A percentile compares a stretch with the other conserved stretches of the same genome.
phyloP scores from a whole-genome alignment of 2,329 filamentous ascomycete genomes.

The Colletotrichum tabaci region DNA sequence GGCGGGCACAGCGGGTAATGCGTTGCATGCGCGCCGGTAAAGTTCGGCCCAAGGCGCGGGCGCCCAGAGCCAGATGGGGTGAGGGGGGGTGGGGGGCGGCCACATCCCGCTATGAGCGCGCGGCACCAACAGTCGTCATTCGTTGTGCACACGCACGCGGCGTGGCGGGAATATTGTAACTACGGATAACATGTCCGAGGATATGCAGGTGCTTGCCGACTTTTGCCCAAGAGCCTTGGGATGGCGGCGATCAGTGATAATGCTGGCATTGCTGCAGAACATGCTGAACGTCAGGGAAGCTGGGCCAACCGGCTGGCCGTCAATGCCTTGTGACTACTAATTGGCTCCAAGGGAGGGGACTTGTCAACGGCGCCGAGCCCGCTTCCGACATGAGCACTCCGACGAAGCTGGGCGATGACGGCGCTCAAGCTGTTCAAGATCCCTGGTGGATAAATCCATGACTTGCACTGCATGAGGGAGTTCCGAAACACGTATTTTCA shows the following conservation, averaged over 20 bases:
- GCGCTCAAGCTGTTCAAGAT: background rate
- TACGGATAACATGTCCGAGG: background rate
- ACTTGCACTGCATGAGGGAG: conserved; percentile 16
- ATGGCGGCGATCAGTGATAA: background rate
- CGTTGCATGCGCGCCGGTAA: conserved; percentile 34
- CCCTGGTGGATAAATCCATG: background rate
- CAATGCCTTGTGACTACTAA: conserved; percentile 13
- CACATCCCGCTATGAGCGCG: conserved; percentile 14
- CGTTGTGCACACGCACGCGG: conserved; percentile 5
- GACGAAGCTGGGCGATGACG: background rate
- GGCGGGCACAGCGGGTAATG: conserved; percentile 12
- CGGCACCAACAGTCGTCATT: conserved; percentile 34
- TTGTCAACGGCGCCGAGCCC: background rate
- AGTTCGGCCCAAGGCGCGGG: conserved; percentile 35
- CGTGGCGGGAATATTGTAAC: background rate
- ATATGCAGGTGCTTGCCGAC: background rate
- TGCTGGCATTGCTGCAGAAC: background rate
- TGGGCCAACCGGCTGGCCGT: background rate
- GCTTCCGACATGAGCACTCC: background rate
- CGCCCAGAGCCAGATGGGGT: background rate
- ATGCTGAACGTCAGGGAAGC: background rate
- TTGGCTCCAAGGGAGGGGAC: background rate
- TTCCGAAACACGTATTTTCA: background rate
- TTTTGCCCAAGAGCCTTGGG: background rate
- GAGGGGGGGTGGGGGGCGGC: background rate